These are phyloP conservation scores for Begonia fuchsioides DNA, from an alignment of 306 rosid genomes.

Conservation along the genomic window DNA sequence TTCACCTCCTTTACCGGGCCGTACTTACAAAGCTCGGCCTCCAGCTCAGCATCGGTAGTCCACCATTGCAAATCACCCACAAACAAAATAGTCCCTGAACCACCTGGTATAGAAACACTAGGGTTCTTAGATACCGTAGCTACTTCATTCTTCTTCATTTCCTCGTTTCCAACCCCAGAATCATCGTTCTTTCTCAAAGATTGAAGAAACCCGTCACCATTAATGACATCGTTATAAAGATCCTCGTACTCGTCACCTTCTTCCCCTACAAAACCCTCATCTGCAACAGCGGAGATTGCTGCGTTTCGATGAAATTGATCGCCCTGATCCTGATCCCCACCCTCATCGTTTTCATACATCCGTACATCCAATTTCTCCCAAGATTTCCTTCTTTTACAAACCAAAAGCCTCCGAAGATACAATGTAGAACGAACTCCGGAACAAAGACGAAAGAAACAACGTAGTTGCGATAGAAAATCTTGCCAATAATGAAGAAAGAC, in stretches of 20 bases:
- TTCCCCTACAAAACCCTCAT: slow-evolving; percentile 67
- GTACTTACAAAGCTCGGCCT: slow-evolving; percentile 63
- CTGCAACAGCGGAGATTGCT: slow-evolving; percentile 96
- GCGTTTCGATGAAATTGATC: slow-evolving; percentile 94
- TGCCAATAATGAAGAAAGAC: background rate
- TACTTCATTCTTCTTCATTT: slow-evolving; percentile 35
- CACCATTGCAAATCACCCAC: slow-evolving; percentile 99
- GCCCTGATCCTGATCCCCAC: slow-evolving; percentile 59
- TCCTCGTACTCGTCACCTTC: slow-evolving; percentile 95
- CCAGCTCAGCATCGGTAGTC: slow-evolving; percentile 93
- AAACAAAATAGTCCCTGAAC: slow-evolving; percentile 54
- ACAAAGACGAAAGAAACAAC: background rate
- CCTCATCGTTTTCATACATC: slow-evolving; percentile 66
- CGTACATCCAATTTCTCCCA: background rate
- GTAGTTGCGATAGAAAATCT: background rate
- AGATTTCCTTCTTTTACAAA: background rate
- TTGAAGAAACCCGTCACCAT: slow-evolving; percentile 87
- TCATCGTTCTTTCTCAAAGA: slow-evolving; percentile 65
- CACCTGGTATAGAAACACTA: slow-evolving; percentile 35
- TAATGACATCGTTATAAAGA: slow-evolving; percentile 89
- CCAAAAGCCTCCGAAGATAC: background rate
- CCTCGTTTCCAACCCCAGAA: slow-evolving; percentile 35
- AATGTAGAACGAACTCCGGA: background rate
- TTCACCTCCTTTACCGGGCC: slow-evolving; percentile 82
- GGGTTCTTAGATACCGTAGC: slow-evolving; percentile 10